Base-by-base conservation (phyloP, 2,329 filamentous ascomycete genomes). In the Lachnellula cervina region DNA sequence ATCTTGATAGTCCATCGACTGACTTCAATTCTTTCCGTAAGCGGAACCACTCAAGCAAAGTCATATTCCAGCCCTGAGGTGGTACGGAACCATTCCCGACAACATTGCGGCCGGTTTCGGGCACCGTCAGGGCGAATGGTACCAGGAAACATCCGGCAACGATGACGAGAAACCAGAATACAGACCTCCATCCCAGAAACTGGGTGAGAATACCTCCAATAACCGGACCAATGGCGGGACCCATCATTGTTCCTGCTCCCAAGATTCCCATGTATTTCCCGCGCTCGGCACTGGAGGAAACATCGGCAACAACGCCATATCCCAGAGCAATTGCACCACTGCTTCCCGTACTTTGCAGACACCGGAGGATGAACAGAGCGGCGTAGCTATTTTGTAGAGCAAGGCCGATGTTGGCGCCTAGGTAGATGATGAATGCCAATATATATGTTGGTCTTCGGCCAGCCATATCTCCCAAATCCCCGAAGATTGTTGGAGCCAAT, bases 251-350 rank as follows among this genome's bases (percentile, higher is more conserved):
- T 49, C 61, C 83, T 80, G 68, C 87, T 80, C 23, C 81, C n/a
- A 84, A 81, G 57, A 84, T 79, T 50, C 82, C 87, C 74, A 92
- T 86, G 66, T 88, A 92, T 54, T 79, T 81, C 2, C 89, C 89
- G 62, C 89, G 76, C 68, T 93, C 87, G 0, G 81, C 78, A 46
- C 80, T 83, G 0, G 86, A 83, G 0, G 84, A 79, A 5, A 91
- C 78, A 64, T 94, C 89, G 0, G 86, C 84, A 14, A 92, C 80
- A 1, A 90, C 82, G 2, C 84, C 89, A 58, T 80, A 87, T 0
- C 82, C 83, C 1, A 94, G 74, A 0, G 88, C 85, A n/a, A 90
- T 76, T 0, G 86, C 80, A 0, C 77, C 77, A 59, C 75, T 78
- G 58, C 75, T 79, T 0, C 80, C 83, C 0, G 79, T 76, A 17